Percentiles rank a stretch among this genome's conserved stretches.
Conservation (phyloP, 805 yeast genomes). For the Candida ortonii region DNA sequence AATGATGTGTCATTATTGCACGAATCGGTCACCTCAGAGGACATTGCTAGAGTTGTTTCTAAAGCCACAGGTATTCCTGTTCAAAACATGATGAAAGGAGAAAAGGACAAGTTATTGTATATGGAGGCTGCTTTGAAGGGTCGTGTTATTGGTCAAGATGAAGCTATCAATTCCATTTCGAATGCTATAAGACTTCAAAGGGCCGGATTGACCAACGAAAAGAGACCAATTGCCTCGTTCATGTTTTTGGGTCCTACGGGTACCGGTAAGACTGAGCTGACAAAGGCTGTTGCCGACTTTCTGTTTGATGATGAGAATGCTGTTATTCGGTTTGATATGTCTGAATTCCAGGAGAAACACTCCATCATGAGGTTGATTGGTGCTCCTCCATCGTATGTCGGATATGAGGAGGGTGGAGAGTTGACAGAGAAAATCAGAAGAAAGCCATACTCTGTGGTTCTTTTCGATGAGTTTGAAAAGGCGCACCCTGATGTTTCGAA, state of each 20-base stretch:
- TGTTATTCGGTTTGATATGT: slow-evolving; percentile 93
- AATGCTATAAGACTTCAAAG: slow-evolving; percentile 95
- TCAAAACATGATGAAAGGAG: slow-evolving; percentile 87
- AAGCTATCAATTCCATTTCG: slow-evolving; percentile 83
- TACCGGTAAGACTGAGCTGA: slow-evolving; percentile 95
- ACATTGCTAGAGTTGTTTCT: slow-evolving; percentile 87
- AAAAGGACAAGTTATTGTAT: slow-evolving; percentile 80
- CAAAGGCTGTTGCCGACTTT: slow-evolving; percentile 89
- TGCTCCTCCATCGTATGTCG: slow-evolving; percentile 97
- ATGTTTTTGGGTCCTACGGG: slow-evolving; percentile 98
- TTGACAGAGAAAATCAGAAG: slow-evolving; percentile 94
- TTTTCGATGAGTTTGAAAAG: slow-evolving; percentile 95
- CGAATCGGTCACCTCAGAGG: slow-evolving; percentile 92
- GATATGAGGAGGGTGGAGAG: slow-evolving; percentile 95
- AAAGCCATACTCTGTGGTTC: slow-evolving; percentile 88
- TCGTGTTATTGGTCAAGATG: slow-evolving; percentile 93
- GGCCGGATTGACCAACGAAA: slow-evolving; percentile 93
- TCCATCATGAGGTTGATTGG: slow-evolving; percentile 89
- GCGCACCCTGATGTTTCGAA: slow-evolving; percentile 97
- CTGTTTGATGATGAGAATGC: slow-evolving; percentile 85
- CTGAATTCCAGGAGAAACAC: slow-evolving; percentile 95
- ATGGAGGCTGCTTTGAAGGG: slow-evolving; percentile 80
- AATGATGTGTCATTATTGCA: slow-evolving; percentile 51
- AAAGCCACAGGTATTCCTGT: slow-evolving; percentile 96
- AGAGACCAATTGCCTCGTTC: slow-evolving; percentile 93